Evolutionary conservation across 2,329 filamentous ascomycete species (phyloP).

Genomic region (Diaporthe humulicola): DNA sequence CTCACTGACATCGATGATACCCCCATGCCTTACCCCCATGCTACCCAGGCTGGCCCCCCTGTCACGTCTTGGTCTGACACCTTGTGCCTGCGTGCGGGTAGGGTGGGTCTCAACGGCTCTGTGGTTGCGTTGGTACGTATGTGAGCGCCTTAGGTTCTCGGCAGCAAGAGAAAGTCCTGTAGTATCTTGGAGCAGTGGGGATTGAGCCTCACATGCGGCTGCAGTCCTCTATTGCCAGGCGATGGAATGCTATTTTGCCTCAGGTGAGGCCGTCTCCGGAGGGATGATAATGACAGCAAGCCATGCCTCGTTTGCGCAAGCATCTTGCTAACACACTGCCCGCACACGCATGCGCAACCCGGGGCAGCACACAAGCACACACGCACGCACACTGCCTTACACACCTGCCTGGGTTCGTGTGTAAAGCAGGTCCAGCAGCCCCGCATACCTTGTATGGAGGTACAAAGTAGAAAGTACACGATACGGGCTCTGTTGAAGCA

Average conservation of each 20-base stretch:
- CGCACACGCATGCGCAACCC: constrained; percentile 42
- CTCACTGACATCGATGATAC: not conserved
- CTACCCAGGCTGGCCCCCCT: not conserved
- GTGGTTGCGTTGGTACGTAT: constrained; percentile 23
- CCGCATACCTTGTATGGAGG: constrained; percentile 35
- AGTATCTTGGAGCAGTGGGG: not conserved
- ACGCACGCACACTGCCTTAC: constrained; percentile 40
- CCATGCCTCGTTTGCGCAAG: constrained; percentile 12
- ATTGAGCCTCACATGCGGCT: not conserved
- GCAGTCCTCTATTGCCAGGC: constrained; percentile 12
- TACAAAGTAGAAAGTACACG: constrained; percentile 32
- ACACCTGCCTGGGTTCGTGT: constrained; percentile 28
- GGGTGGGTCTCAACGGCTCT: constrained; percentile 15
- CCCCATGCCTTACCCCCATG: constrained; percentile 21
- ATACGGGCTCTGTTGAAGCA: constrained; percentile 35
- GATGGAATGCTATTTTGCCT: not conserved
- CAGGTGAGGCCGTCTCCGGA: not conserved
- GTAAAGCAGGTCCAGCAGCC: constrained; percentile 31
- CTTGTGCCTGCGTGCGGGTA: constrained; percentile 6
- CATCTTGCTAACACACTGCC: constrained; percentile 35
- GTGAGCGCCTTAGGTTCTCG: not conserved
- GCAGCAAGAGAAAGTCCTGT: not conserved
- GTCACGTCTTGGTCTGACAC: constrained; percentile 12
- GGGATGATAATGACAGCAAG: constrained; percentile 7
- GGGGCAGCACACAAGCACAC: constrained; percentile 42